phyloP scores from a whole-genome alignment of 345 rosid genomes.

The Adansonia digitata region DNA sequence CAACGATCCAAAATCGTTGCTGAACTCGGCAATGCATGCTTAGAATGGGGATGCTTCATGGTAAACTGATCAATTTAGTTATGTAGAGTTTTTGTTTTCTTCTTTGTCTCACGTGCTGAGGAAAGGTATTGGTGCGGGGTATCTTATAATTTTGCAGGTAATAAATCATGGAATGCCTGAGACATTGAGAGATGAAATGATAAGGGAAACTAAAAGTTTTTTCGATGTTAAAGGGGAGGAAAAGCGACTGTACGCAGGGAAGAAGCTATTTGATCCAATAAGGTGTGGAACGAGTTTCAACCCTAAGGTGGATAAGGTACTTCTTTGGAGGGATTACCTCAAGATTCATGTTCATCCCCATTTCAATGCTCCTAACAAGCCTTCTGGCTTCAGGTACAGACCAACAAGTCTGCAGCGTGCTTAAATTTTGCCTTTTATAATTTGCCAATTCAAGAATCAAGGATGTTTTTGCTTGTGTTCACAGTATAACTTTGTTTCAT shows the following conservation, averaged over 20 bases:
- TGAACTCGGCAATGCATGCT: constrained; percentile 45
- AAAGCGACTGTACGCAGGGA: constrained; percentile 26
- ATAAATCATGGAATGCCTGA: constrained; percentile 1
- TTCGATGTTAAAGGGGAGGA: constrained; percentile 30
- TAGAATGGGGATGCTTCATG: constrained; percentile 57
- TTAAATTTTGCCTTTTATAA: too few relatives aligned
- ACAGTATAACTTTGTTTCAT: too few relatives aligned
- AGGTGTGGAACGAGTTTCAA: constrained; percentile 39
- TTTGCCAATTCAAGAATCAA: neutral
- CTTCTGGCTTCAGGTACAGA: constrained; percentile 36
- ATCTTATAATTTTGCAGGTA: constrained; percentile 12
- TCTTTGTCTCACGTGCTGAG: neutral
- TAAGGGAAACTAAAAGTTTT: constrained; percentile 8
- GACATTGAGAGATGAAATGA: constrained; percentile 20
- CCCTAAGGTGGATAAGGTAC: constrained; percentile 10
- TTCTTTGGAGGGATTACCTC: constrained; percentile 44
- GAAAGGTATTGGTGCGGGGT: neutral
- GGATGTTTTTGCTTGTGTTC: neutral
- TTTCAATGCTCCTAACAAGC: constrained; percentile 30
- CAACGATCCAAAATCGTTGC: constrained; percentile 27
- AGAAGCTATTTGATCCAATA: constrained; percentile 32
- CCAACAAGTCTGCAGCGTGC: too few relatives aligned
- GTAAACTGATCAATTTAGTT: constrained; percentile 8
- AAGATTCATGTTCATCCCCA: constrained; percentile 39
- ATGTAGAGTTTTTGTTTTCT: neutral